Evolutionary conservation across 148 eudicot species (phyloP), one percentile per base, ranked within the genome.

Genomic region (Chenopodium quinoa): DNA sequence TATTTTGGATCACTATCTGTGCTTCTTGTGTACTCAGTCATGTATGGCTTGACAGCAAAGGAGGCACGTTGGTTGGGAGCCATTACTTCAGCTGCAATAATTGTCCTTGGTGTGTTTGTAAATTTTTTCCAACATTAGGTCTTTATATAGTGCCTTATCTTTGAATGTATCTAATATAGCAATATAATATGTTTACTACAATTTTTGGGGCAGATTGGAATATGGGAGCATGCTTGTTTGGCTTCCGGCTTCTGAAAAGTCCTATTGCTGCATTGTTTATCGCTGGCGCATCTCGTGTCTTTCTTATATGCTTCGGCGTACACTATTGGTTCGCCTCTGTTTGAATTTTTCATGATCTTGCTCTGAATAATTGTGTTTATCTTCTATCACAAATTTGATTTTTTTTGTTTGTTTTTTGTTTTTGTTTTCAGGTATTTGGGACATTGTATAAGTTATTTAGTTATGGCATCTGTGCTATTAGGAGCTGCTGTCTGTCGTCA

Each of bases 401-500:
- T 40, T 68, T 67, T 60, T 65, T 40, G 64, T 67, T 60, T 65
- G 9, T 46, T 23, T 63, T 58, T 31, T 31, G 31, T 40, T 68
- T 67, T 60, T 65, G 14, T 46, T 23, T 63, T 58, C 90, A 96
- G 99, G 99, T 96, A 91, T 75, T 78, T 96, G 83, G 99, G 99
- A 69, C 99, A 96, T 84, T 96, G 98, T 88, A 88, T 94, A 34
- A 93, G 99, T 87, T 96, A 96, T 90, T 97, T 92, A 72, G 90
- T 96, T 80, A 94, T 96, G 83, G 99, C 98, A 71, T 92, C 99
- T 75, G 95, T 96, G 75, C 92, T 96, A 63, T 87, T 96, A 79
- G 99, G 99, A 80, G 98, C 99, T 78, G 99, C 98, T 85, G 97
- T 92, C 83, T 89, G 98, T 80, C 98, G 99, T 74, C 98, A 92